Evolutionary conservation across 306 rosid genomes (phyloP).

Genomic region (Canavalia gladiata): DNA sequence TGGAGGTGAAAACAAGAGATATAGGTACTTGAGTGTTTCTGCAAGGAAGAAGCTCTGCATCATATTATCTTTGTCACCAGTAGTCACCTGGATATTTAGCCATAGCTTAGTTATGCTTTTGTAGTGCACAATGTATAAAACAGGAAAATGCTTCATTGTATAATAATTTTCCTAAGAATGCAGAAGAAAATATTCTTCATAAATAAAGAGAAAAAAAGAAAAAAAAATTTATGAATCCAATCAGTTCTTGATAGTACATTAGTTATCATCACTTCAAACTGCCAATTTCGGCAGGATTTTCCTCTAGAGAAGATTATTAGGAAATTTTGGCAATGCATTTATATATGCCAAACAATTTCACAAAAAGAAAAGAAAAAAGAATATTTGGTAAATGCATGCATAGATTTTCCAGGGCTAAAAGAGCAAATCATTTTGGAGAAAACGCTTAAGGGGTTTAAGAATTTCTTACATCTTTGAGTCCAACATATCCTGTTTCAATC

Average conservation of each 20-base stretch:
- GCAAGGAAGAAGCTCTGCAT: constrained; percentile 83
- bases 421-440: constrained; percentile 39
- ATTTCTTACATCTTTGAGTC: constrained; percentile 87
- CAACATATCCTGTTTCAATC: constrained; percentile 87
- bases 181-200: constrained; percentile 36
- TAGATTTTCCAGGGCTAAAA: constrained; percentile 38
- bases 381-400: constrained; percentile 25
- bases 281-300: constrained; percentile 22
- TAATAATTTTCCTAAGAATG: constrained; percentile 20
- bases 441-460: constrained; percentile 36
- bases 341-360: not conserved
- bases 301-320: constrained; percentile 19
- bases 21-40: constrained; percentile 72
- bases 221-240: not conserved
- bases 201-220: not conserved
- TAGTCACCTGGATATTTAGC: constrained; percentile 55
- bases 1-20: constrained; percentile 74
- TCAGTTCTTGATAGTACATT: constrained; percentile 3
- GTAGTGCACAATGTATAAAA: constrained; percentile 34
- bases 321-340: constrained; percentile 25
- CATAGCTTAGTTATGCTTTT: constrained; percentile 35
- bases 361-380: not conserved
- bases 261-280: constrained; percentile 28
- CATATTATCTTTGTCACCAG: constrained; percentile 62
- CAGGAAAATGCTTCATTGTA: not conserved